Evolutionary conservation across 164 flowering plant genomes (phyloP).

Genomic region (Houttuynia cordata): DNA sequence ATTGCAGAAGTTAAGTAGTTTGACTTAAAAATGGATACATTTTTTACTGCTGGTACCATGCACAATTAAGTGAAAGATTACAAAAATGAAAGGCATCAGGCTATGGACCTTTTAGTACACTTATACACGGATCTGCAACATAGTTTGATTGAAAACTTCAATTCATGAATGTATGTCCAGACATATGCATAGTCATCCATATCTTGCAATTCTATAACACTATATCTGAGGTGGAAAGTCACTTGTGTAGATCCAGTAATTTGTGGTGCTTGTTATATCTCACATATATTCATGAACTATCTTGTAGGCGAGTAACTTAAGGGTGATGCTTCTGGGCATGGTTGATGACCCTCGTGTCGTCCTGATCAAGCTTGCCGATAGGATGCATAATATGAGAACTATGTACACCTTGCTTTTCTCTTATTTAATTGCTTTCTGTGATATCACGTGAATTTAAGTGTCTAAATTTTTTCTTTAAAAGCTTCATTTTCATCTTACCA

Average conservation of each 20-base stretch:
- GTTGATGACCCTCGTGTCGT: conserved; percentile 96
- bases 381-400: conserved; percentile 97
- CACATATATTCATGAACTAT: conserved; percentile 1
- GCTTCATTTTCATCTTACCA: too few relatives aligned
- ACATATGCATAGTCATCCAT: too few relatives aligned
- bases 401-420: conserved; percentile 40
- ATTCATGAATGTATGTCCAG: too few relatives aligned
- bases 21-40: too few relatives aligned
- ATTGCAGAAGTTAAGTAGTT: too few relatives aligned
- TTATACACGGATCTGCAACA: too few relatives aligned
- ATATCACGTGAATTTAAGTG: not conserved
- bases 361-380: conserved; percentile 96
- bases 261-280: not conserved
- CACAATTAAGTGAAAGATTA: too few relatives aligned
- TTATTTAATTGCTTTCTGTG: not conserved
- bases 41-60: too few relatives aligned
- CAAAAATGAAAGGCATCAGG: too few relatives aligned
- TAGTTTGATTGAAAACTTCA: too few relatives aligned
- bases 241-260: not conserved
- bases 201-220: too few relatives aligned
- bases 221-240: not conserved
- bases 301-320: conserved; percentile 62
- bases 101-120: too few relatives aligned
- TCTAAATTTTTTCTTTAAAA: not conserved
- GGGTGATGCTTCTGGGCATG: conserved; percentile 95